Evolutionary conservation across 1,284 basidiomycete species (phyloP).

Genomic region (Trametes sp.): DNA sequence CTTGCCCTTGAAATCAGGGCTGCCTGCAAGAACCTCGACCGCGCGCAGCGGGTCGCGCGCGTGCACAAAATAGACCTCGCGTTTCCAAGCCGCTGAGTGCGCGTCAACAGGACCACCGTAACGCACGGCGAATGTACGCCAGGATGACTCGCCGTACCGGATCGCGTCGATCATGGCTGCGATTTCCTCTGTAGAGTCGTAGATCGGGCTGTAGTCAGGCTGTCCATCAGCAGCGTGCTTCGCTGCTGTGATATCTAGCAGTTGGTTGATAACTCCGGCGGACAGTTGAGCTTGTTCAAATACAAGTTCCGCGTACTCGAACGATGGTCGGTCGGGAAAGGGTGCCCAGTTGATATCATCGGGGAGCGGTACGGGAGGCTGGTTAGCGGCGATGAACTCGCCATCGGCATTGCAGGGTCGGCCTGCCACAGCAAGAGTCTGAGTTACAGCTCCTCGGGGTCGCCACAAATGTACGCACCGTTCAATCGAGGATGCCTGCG

Average conservation of each 20-base stretch:
- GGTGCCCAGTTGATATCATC: conserved; percentile 22
- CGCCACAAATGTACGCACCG: background rate
- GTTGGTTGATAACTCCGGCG: background rate
- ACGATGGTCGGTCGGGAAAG: conserved; percentile 14
- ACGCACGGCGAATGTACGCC: background rate
- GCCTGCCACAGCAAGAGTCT: background rate
- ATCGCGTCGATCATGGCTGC: background rate
- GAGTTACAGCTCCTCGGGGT: background rate
- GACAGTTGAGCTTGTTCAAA: background rate
- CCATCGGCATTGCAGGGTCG: background rate
- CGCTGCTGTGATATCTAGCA: background rate
- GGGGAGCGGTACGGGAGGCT: conserved; percentile 1
- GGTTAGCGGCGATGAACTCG: conserved; percentile 1
- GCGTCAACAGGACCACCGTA: background rate
- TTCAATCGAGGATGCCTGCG: background rate
- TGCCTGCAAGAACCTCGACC: background rate
- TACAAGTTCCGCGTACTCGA: conserved; percentile 13
- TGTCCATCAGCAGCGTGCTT: background rate
- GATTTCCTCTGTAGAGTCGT: background rate
- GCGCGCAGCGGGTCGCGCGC: background rate
- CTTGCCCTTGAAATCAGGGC: conserved; percentile 9
- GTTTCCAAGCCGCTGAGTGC: background rate
- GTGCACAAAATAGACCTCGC: background rate
- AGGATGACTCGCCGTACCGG: background rate
- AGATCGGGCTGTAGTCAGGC: background rate